A percentile compares a stretch with the other conserved stretches of the same genome.
Conservation (phyloP, 1,139 yeast species). For the Kluyveromyces marxianus region DNA sequence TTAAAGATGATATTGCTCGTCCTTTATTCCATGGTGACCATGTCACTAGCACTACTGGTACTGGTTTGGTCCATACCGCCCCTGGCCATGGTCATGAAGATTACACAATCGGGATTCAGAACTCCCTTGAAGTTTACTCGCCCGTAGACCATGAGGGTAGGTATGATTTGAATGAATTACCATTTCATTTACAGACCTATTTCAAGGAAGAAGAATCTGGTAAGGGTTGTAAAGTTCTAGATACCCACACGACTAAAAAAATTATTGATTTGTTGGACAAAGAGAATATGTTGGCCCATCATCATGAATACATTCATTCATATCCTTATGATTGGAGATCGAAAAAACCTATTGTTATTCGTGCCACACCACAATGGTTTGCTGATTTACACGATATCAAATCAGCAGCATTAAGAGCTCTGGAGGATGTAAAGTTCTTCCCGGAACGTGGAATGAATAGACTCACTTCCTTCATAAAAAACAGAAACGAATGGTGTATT, state of each 20-base stretch:
- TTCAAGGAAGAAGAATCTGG: constrained; percentile 35
- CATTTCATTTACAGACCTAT: constrained; percentile 21
- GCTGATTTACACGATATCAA: constrained; percentile 77
- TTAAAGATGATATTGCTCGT: constrained; percentile 32
- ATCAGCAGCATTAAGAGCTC: constrained; percentile 48
- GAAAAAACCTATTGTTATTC: constrained; percentile 85
- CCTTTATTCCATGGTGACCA: constrained; percentile 77
- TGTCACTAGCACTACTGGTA: constrained; percentile 77
- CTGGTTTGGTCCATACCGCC: constrained; percentile 94
- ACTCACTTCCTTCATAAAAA: constrained; percentile 60
- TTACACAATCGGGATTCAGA: constrained; percentile 57
- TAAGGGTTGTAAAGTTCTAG: constrained; percentile 54
- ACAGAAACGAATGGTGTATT: constrained; percentile 94
- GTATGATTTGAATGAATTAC: constrained; percentile 33
- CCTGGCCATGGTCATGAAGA: constrained; percentile 98
- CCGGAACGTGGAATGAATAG: constrained; percentile 72
- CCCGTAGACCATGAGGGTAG: constrained; percentile 74
- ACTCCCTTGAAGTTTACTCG: constrained; percentile 55
- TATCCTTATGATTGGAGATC: constrained; percentile 98
- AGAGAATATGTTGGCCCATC: constrained; percentile 40
- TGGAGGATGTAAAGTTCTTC: constrained; percentile 55
- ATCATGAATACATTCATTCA: constrained; percentile 60
- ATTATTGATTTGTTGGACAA: constrained; percentile 41
- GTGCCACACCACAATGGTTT: constrained; percentile 97
- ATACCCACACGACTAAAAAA: constrained; percentile 42